Conservation (phyloP, 495 filamentous ascomycete species). For the Neohortaea acidophila region DNA sequence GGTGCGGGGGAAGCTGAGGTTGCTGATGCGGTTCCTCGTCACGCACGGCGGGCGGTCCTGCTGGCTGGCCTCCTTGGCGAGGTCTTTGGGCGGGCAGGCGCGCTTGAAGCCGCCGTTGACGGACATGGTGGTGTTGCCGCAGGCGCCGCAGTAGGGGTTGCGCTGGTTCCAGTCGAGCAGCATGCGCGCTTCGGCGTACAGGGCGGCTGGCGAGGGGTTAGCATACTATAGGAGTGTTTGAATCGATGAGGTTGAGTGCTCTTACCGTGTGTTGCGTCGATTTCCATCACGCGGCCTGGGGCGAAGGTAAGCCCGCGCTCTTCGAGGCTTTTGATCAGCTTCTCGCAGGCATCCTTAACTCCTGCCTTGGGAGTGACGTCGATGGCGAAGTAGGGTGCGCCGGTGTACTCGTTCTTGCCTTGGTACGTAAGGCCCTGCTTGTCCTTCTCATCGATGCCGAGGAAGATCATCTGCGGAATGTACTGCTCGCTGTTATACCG, state of each 20-base stretch:
- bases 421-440: slow-evolving; percentile 33
- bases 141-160: slow-evolving; percentile 80
- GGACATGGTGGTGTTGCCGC: slow-evolving; percentile 70
- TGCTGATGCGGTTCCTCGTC: slow-evolving; percentile 60
- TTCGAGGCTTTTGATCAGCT: slow-evolving; percentile 39
- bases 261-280: slow-evolving; percentile 46
- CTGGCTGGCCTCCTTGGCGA: slow-evolving; percentile 25
- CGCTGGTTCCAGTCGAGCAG: slow-evolving; percentile 87
- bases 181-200: slow-evolving; percentile 82
- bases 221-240: slow-evolving; percentile 14
- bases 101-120: slow-evolving; percentile 85
- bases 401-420: slow-evolving; percentile 45
- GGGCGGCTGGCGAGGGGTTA: slow-evolving; percentile 46
- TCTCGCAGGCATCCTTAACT: slow-evolving; percentile 34
- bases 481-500: slow-evolving; percentile 57
- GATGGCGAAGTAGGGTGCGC: slow-evolving; percentile 72
- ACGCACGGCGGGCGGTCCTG: slow-evolving; percentile 49
- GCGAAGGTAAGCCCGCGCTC: slow-evolving; percentile 44
- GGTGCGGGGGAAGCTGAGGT: slow-evolving; percentile 82
- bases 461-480: slow-evolving; percentile 59
- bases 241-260: slow-evolving; percentile 1
- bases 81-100: slow-evolving; percentile 68
- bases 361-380: slow-evolving; percentile 65
- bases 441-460: slow-evolving; percentile 63
- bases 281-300: slow-evolving; percentile 39